Evolutionary conservation across 345 rosid species (phyloP).

Genomic region (Eucalyptus fibrosa): DNA sequence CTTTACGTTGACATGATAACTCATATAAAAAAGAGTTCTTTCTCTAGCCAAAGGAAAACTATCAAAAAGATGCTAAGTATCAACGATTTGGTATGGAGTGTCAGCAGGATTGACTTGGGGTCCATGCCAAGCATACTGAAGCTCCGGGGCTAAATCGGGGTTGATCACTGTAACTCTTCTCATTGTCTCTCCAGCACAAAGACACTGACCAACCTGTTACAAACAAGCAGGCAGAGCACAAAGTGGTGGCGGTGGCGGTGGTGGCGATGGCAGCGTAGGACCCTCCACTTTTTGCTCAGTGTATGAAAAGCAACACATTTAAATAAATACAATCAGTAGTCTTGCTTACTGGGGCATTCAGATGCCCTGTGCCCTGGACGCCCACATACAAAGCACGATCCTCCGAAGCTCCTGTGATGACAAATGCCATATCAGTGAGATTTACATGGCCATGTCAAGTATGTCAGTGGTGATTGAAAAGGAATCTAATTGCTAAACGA

Average conservation of each 20-base stretch:
- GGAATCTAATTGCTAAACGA: not conserved
- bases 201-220: not conserved
- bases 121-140: not conserved
- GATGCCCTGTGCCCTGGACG: constrained; percentile 78
- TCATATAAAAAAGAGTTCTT: not conserved
- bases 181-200: not conserved
- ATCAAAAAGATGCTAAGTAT: not conserved
- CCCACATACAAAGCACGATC: constrained; percentile 78
- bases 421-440: not conserved
- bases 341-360: constrained; percentile 58
- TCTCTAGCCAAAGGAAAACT: not conserved
- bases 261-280: rapidly evolving
- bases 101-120: not conserved
- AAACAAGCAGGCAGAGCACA: not conserved
- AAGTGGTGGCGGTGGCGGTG: not conserved
- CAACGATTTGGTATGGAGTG: not conserved
- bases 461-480: not conserved
- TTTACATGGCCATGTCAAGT: not conserved
- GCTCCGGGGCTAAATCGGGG: not conserved
- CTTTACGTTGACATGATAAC: not conserved
- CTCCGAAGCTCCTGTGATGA: constrained; percentile 49
- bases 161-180: not conserved
- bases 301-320: not conserved
- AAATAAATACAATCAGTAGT: constrained; percentile 7
- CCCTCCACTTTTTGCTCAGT: not conserved